phyloP scores from a whole-genome alignment of 1,284 basidiomycete genomes.

The Schizophyllum commune region DNA sequence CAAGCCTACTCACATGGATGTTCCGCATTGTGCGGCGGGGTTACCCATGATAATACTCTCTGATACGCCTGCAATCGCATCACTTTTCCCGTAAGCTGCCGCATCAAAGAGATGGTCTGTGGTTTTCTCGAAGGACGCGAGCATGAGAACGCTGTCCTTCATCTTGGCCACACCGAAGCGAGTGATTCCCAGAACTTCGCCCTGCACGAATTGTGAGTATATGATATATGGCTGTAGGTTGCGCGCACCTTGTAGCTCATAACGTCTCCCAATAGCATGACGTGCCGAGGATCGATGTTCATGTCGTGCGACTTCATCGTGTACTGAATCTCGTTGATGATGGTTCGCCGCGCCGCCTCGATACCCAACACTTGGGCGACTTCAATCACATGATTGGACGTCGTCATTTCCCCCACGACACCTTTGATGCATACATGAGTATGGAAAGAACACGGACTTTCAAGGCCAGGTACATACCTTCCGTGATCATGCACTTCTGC shows the following conservation, averaged over 20 bases:
- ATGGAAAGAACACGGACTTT: neutral
- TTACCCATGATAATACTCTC: constrained; percentile 99
- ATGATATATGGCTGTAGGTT: neutral
- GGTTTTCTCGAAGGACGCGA: constrained; percentile 99
- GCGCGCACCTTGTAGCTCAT: constrained; percentile 90
- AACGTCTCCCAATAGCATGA: constrained; percentile 97
- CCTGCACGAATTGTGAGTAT: constrained; percentile 36
- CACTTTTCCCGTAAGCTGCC: constrained; percentile 92
- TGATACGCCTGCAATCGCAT: constrained; percentile 92
- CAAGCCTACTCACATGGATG: constrained; percentile 67
- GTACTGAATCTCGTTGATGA: constrained; percentile 96
- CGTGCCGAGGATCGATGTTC: constrained; percentile 98
- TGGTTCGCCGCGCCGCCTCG: constrained; percentile 91
- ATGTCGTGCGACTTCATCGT: constrained; percentile 98
- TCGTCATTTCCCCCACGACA: constrained; percentile 87
- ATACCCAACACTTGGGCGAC: constrained; percentile 93
- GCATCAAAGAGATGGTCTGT: constrained; percentile 99
- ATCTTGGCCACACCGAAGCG: constrained; percentile 99
- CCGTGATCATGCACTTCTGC: constrained; percentile 94
- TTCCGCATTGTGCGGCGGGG: constrained; percentile 92
- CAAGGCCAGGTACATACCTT: constrained; percentile 49
- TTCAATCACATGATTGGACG: constrained; percentile 98
- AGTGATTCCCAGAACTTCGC: constrained; percentile 97
- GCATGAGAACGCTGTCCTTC: constrained; percentile 99
- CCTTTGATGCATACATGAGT: constrained; percentile 35